phyloP scores from a whole-genome alignment of 768 basidiomycete species.

The Tulasnella sp. region DNA sequence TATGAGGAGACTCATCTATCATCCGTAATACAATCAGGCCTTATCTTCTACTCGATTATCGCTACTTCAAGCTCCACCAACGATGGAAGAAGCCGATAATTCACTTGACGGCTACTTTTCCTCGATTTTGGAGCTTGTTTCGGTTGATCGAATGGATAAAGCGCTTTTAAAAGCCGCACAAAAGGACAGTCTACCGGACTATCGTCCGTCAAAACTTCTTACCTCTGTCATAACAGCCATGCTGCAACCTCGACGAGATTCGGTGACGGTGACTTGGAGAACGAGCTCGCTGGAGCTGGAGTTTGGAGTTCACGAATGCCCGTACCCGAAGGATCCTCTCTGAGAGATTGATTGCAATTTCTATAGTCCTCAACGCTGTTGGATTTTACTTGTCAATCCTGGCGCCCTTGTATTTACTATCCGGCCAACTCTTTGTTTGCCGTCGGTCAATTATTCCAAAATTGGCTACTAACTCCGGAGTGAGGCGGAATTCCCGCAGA shows the following conservation, averaged over 20 bases:
- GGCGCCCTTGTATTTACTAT: background rate
- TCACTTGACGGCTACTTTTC: background rate
- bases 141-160: background rate
- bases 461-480: background rate
- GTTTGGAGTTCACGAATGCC: background rate
- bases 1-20: too few species aligned
- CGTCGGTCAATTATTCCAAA: background rate
- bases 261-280: background rate
- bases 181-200: background rate
- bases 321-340: background rate
- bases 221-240: too few species aligned
- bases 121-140: constrained; percentile 3
- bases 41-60: background rate
- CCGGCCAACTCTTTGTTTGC: too few species aligned
- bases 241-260: background rate
- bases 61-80: background rate
- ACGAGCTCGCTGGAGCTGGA: background rate
- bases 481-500: background rate
- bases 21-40: background rate
- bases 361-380: too few species aligned
- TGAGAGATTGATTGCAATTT: background rate
- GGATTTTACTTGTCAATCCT: background rate
- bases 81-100: background rate
- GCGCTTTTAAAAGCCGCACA: background rate
- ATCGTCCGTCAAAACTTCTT: too few species aligned